These are phyloP conservation scores for Daldinia childiae DNA, from an alignment of 495 filamentous ascomycete species.

Conservation along the genomic window DNA sequence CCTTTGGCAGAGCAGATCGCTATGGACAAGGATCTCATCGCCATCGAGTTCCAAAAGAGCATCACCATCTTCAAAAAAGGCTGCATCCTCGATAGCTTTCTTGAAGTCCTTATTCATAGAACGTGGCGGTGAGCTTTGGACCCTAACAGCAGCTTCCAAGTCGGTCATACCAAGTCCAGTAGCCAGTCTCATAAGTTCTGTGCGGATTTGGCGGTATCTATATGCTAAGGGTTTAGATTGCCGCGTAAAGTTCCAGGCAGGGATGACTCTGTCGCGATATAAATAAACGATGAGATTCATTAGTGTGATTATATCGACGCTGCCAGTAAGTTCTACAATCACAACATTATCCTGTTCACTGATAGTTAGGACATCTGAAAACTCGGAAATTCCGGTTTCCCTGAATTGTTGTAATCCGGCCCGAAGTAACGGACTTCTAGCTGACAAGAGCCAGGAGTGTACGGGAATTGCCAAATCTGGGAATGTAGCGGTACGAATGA, in stretches of 20 bases:
- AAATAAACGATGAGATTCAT: constrained; percentile 81
- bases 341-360: constrained; percentile 59
- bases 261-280: constrained; percentile 82
- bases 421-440: constrained; percentile 75
- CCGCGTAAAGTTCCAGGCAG: constrained; percentile 82
- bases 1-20: constrained; percentile 77
- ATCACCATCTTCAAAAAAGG: constrained; percentile 80
- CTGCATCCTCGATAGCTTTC: constrained; percentile 68
- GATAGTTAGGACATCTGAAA: constrained; percentile 68
- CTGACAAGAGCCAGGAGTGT: constrained; percentile 82
- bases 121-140: constrained; percentile 71
- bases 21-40: constrained; percentile 74
- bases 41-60: constrained; percentile 78
- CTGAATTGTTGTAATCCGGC: constrained; percentile 65
- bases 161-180: constrained; percentile 69
- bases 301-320: constrained; percentile 75
- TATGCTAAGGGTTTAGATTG: constrained; percentile 67
- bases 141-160: constrained; percentile 77
- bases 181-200: constrained; percentile 83
- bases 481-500: constrained; percentile 63
- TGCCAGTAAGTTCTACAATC: constrained; percentile 67
- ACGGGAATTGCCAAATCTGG: constrained; percentile 77
- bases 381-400: constrained; percentile 47
- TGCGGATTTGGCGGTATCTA: constrained; percentile 79
- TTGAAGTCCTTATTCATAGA: constrained; percentile 74